Percentiles rank a stretch among this genome's conserved stretches.
phyloP scores from a whole-genome alignment of 345 rosid genomes.

The Boechera divaricarpa region DNA sequence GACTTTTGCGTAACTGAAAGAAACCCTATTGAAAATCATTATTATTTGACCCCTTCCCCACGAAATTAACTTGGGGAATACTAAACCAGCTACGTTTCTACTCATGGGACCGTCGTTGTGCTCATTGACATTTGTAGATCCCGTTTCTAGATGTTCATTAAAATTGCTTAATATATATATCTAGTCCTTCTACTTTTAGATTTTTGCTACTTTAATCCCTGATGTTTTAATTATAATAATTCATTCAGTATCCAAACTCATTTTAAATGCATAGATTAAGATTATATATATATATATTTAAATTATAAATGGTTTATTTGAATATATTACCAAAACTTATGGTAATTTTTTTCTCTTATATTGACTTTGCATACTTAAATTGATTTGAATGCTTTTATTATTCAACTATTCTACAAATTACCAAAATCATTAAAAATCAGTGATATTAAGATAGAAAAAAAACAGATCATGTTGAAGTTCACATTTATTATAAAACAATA shows the following conservation, averaged over 20 bases:
- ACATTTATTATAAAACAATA: not conserved
- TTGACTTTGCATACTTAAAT: not conserved
- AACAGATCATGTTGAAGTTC: not conserved
- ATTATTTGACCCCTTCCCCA: slow-evolving; percentile 24
- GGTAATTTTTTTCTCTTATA: not conserved
- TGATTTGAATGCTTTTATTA: not conserved
- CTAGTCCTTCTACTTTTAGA: not conserved
- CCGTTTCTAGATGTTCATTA: not conserved
- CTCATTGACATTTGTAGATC: not conserved
- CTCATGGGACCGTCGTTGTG: not conserved
- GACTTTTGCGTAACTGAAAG: not conserved
- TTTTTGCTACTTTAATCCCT: not conserved
- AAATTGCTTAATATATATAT: not conserved
- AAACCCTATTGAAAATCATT: not conserved
- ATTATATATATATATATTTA: not conserved
- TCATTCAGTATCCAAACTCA: not conserved
- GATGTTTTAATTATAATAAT: not conserved
- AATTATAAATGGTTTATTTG: not conserved
- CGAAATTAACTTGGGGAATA: slow-evolving; percentile 11
- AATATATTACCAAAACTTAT: not conserved
- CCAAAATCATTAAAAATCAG: not conserved
- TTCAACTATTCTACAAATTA: not conserved
- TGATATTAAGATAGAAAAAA: not conserved
- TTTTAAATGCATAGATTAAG: not conserved
- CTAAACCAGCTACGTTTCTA: not conserved